Evolutionary conservation across 306 rosid species (phyloP).

Genomic region (Coriaria nepalensis): DNA sequence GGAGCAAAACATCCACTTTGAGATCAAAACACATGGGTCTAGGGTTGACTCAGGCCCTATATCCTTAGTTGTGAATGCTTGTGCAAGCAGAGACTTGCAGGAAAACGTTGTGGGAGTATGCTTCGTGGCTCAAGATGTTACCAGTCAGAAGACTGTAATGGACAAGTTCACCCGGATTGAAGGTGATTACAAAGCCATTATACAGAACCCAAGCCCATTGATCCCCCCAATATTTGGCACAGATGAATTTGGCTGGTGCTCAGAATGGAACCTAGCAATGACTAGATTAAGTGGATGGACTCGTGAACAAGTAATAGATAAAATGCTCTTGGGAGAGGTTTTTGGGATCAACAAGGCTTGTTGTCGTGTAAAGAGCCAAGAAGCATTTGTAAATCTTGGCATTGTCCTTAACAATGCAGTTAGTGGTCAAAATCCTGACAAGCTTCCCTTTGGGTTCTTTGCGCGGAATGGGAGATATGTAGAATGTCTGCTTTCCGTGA

Average conservation of each 20-base stretch:
- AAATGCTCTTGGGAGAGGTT: slow-evolving; percentile 92
- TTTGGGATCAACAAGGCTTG: slow-evolving; percentile 53
- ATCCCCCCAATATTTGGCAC: slow-evolving; percentile 92
- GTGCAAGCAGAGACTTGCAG: slow-evolving; percentile 76
- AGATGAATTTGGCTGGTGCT: slow-evolving; percentile 97
- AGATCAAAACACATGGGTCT: slow-evolving; percentile 66
- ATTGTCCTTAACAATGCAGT: slow-evolving; percentile 63
- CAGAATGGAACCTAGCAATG: slow-evolving; percentile 96
- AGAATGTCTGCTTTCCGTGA: slow-evolving; percentile 76
- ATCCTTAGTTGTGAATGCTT: slow-evolving; percentile 81
- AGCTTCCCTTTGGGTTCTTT: slow-evolving; percentile 59
- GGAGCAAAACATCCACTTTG: slow-evolving; percentile 82
- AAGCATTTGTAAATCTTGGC: slow-evolving; percentile 74
- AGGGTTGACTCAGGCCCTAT: slow-evolving; percentile 56
- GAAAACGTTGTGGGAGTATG: slow-evolving; percentile 86
- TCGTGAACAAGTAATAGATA: slow-evolving; percentile 72
- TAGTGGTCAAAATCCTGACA: slow-evolving; percentile 60
- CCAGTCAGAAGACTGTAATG: slow-evolving; percentile 85
- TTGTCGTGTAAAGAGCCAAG: slow-evolving; percentile 85
- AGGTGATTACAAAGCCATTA: slow-evolving; percentile 96
- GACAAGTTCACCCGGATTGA: slow-evolving; percentile 92
- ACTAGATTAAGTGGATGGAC: slow-evolving; percentile 76
- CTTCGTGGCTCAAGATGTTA: slow-evolving; percentile 94
- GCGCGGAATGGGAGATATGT: slow-evolving; percentile 49
- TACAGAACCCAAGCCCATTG: slow-evolving; percentile 73